phyloP scores from a whole-genome alignment of 768 basidiomycete genomes.

The Mycena epipterygia region DNA sequence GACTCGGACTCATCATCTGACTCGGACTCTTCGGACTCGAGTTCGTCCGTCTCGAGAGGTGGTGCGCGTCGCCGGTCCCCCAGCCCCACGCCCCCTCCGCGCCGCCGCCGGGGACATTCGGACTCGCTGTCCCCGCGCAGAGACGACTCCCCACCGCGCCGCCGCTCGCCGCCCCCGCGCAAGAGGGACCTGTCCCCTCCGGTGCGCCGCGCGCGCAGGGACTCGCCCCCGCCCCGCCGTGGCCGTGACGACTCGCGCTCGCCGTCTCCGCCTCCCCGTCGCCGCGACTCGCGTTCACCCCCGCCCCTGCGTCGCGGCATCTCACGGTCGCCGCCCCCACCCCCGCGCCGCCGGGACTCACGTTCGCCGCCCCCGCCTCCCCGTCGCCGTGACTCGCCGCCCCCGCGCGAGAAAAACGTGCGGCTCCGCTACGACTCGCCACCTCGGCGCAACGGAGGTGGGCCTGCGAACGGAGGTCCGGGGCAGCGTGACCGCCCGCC shows the following conservation, averaged over 20 bases:
- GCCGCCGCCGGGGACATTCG: slow-evolving; percentile 1
- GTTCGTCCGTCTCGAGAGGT: slow-evolving; percentile 37
- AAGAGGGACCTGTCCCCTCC: slow-evolving; percentile 13
- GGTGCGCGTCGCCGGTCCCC: slow-evolving; percentile 34
- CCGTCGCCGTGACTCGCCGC: slow-evolving; percentile 35
- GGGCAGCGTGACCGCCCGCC: too few relatives aligned
- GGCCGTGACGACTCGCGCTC: slow-evolving; percentile 41
- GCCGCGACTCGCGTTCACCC: slow-evolving; percentile 24
- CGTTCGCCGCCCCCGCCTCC: slow-evolving; percentile 28
- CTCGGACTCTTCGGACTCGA: slow-evolving; percentile 46
- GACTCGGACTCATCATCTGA: slow-evolving; percentile 50
- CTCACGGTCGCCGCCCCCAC: slow-evolving; percentile 34
- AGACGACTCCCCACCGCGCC: too few relatives aligned
- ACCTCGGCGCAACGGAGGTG: too few relatives aligned
- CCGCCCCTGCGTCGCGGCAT: slow-evolving; percentile 30
- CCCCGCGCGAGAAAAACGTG: neutral
- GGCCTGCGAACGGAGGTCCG: too few relatives aligned
- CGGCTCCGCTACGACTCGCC: too few relatives aligned
- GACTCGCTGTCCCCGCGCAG: slow-evolving; percentile 31
- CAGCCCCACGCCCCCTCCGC: slow-evolving; percentile 9
- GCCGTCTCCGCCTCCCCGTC: slow-evolving; percentile 25
- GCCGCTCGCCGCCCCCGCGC: slow-evolving; percentile 33
- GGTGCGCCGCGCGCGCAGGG: slow-evolving; percentile 15
- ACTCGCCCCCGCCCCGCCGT: slow-evolving; percentile 45
- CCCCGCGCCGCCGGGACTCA: slow-evolving; percentile 6